Evolutionary conservation across 2,329 filamentous ascomycete genomes (phyloP), one percentile per base, ranked within the genome.

Genomic region (Paracamarosporium sp.): DNA sequence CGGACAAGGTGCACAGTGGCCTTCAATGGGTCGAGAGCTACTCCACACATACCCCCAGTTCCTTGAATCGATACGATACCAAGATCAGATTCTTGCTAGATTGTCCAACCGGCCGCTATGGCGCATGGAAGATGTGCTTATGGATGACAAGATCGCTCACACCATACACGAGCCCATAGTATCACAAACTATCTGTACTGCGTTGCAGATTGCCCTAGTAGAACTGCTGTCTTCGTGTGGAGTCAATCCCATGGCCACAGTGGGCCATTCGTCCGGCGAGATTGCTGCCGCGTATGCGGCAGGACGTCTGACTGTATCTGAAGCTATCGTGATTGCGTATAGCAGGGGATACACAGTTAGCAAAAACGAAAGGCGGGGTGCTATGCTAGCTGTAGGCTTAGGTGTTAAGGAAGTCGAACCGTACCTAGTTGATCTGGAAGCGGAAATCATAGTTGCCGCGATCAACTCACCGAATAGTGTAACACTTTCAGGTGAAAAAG

Each of bases 401-500:
- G 5, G 15, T 25, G 30, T 22, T 2, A 27, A 47, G 3, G 4
- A 3, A 11, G 5, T 12, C 2, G 5, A 12, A 3, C 5, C 17
- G 4, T 27, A 7, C 5, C 11, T 50, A 1, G 20, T 6, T 1
- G 46, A 31, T 9, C 3, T 5, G 2, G 31, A 25, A 24, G 8
- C 25, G 12, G 7, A 11, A 1, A 20, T 50, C 7, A 48, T 35
- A 11, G 24, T 48, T 25, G 46, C 46, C 5, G 30, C 30, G 2
- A 27, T 64, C 38, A 82, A 82, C 61, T 71, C 70, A 6, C 69
- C 76, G 1, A 48, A 59, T 0, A 78, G 71, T 41, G 64, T 81
- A 2, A 82, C 80, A 0, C 43, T 82, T 1, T 80, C 78, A 11
- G 80, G 80, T 1, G 75, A 81, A 55, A 47, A 2, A 3, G 25